Conservation (phyloP, 1,284 basidiomycete species). For the Leccinum subfulvum region DNA sequence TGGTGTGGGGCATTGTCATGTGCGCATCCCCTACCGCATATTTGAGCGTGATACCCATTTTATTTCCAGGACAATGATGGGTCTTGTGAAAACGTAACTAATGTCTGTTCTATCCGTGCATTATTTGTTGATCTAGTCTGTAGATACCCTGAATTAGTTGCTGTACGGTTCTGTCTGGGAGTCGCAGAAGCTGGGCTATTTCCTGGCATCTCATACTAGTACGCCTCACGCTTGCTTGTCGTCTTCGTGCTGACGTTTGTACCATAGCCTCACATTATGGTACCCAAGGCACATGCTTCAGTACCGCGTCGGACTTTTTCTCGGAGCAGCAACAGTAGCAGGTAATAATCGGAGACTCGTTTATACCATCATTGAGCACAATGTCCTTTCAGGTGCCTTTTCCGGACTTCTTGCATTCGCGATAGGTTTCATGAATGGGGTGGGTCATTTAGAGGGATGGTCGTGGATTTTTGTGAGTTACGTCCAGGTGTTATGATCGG, state of each 20-base stretch:
- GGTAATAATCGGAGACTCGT: constrained; percentile 12
- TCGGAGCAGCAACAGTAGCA: constrained; percentile 33
- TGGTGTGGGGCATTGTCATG: constrained; percentile 51
- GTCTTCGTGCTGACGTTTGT: constrained; percentile 5
- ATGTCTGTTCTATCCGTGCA: constrained; percentile 3
- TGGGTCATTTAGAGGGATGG: constrained; percentile 30
- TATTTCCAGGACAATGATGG: constrained; percentile 55
- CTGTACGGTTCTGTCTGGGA: constrained; percentile 58
- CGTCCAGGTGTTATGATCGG: neutral
- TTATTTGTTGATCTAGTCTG: neutral
- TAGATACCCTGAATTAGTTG: constrained; percentile 63
- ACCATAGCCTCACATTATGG: constrained; percentile 31
- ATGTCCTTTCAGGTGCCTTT: constrained; percentile 32
- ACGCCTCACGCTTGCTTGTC: constrained; percentile 29
- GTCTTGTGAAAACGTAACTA: constrained; percentile 56
- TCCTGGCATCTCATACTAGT: constrained; percentile 70
- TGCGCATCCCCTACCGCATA: constrained; percentile 23
- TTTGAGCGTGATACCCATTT: neutral
- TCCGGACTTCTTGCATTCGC: constrained; percentile 32
- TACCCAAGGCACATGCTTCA: constrained; percentile 38
- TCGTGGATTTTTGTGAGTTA: constrained; percentile 40
- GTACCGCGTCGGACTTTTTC: constrained; percentile 39
- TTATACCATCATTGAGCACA: constrained; percentile 5
- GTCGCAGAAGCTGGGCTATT: constrained; percentile 70
- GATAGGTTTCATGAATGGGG: constrained; percentile 28